A percentile compares a stretch with the other conserved stretches of the same genome.
Evolutionary conservation across 2,329 filamentous ascomycete species (phyloP).

Genomic region (Aulographum hederae): DNA sequence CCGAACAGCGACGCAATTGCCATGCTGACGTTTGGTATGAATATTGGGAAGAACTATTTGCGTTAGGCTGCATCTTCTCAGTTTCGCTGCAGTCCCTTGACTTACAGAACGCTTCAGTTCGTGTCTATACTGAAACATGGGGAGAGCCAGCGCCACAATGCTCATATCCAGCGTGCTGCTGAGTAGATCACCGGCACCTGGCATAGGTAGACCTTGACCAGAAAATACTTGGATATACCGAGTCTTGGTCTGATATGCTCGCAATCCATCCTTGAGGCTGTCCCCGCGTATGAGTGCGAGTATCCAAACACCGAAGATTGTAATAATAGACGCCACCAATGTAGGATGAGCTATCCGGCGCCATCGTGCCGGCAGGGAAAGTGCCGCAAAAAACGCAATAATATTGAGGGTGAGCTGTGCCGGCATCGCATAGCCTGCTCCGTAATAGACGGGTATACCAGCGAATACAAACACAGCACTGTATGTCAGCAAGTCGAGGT

Average conservation of each 20-base stretch:
- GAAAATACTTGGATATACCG: slow-evolving; percentile 36
- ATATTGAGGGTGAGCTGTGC: slow-evolving; percentile 28
- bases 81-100: not conserved
- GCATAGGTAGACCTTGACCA: slow-evolving; percentile 12
- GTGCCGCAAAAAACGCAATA: slow-evolving; percentile 32
- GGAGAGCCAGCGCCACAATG: slow-evolving; percentile 40
- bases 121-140: slow-evolving; percentile 41
- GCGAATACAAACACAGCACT: slow-evolving; percentile 27
- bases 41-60: slow-evolving; percentile 28
- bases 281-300: slow-evolving; percentile 29
- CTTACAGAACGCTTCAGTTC: slow-evolving; percentile 30
- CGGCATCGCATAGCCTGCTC: slow-evolving; percentile 30
- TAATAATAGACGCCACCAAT: slow-evolving; percentile 34
- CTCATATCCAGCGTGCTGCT: slow-evolving; percentile 35
- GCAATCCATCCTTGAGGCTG: slow-evolving; percentile 22
- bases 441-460: slow-evolving; percentile 37
- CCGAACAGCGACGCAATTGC: slow-evolving; percentile 35
- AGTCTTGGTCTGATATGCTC: slow-evolving; percentile 31
- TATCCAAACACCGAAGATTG: slow-evolving; percentile 34
- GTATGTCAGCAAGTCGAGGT: slow-evolving; percentile 31
- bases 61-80: not conserved
- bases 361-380: slow-evolving; percentile 30
- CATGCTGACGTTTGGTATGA: slow-evolving; percentile 33
- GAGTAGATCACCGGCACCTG: slow-evolving; percentile 40
- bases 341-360: slow-evolving; percentile 39